These are phyloP conservation scores for Polytrichum commune DNA, from an alignment of 225 moss, liverwort and hornwort genomes.

Conservation along the genomic window DNA sequence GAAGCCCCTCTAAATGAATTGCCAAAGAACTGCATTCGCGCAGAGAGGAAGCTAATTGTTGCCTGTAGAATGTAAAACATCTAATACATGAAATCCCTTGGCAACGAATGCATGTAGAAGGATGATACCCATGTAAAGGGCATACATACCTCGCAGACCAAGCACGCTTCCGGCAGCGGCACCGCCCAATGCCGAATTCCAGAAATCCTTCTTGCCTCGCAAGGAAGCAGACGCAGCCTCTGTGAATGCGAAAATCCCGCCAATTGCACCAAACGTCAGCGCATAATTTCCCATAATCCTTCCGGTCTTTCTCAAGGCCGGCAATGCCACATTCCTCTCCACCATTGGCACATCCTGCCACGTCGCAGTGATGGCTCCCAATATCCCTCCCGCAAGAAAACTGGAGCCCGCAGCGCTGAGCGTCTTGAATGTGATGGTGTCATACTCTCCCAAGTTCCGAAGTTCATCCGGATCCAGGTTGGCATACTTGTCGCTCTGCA, in stretches of 20 bases:
- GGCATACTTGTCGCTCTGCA: conserved; percentile 34
- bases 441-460: conserved; percentile 76
- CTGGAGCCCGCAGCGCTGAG: conserved; percentile 72
- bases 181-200: conserved; percentile 75
- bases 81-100: too few relatives aligned
- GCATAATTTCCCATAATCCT: conserved; percentile 77
- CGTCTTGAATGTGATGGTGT: conserved; percentile 73
- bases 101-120: too few relatives aligned
- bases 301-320: conserved; percentile 68
- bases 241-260: conserved; percentile 77
- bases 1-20: too few relatives aligned
- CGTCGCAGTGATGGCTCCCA: conserved; percentile 76
- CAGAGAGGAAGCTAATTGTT: too few relatives aligned
- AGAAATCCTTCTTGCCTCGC: conserved; percentile 79
- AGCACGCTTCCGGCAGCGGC: conserved; percentile 80
- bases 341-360: conserved; percentile 91
- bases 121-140: too few relatives aligned
- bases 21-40: too few relatives aligned
- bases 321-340: conserved; percentile 75
- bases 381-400: conserved; percentile 56
- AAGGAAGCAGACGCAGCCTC: conserved; percentile 60
- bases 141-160: conserved; percentile 59
- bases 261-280: conserved; percentile 74
- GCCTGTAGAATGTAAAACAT: too few relatives aligned
- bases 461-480: conserved; percentile 38